Percentiles rank a stretch among this genome's conserved stretches.
phyloP scores from a whole-genome alignment of 352 stramenopile genomes.

The Phytophthora palmivora region DNA sequence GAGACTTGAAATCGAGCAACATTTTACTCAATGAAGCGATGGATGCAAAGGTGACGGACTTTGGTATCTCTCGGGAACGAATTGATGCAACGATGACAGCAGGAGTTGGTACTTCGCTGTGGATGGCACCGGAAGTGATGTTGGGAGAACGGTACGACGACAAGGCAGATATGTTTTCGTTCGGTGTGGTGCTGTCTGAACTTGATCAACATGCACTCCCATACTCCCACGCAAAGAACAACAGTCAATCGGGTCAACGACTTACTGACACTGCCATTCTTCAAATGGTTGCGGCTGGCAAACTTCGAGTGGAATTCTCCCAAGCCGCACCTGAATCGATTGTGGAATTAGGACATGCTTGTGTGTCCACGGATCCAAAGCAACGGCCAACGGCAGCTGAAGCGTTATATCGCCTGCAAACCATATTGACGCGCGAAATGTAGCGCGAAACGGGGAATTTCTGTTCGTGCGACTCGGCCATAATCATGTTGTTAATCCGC shows the following conservation, averaged over 20 bases:
- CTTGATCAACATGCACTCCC: constrained; percentile 34
- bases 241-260: constrained; percentile 12
- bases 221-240: constrained; percentile 35
- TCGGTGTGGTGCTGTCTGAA: constrained; percentile 46
- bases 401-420: constrained; percentile 43
- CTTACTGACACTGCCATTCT: constrained; percentile 44
- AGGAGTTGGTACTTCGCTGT: no score
- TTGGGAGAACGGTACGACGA: no score
- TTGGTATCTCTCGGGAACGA: no score
- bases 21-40: no score
- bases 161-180: constrained; percentile 50
- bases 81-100: no score
- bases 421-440: constrained; percentile 32
- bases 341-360: constrained; percentile 33
- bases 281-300: constrained; percentile 46
- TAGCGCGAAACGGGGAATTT: constrained; percentile 1
- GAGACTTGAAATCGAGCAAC: constrained; percentile 35
- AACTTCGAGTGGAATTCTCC: constrained; percentile 45
- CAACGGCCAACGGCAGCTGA: constrained; percentile 44
- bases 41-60: no score
- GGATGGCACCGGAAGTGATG: no score
- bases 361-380: constrained; percentile 36
- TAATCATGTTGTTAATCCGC: constrained; percentile 22
- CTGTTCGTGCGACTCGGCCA: neutral
- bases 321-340: constrained; percentile 17